phyloP scores from a whole-genome alignment of 306 rosid genomes.

The peach (Prunus persica) region Prunus_persica_NCBIv2 NC_034010.1:11128001-11128500 shows the following conservation, averaged over 20 bases:
- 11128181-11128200: conserved; percentile 29
- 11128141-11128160: conserved; percentile 2
- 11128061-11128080: conserved; percentile 94
- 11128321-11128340: background rate
- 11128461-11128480: background rate
- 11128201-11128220: conserved; percentile 88
- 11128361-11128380: background rate
- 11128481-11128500: background rate
- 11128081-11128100: conserved; percentile 92
- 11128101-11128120: conserved; percentile 48
- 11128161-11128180: conserved; percentile 11
- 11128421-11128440: background rate
- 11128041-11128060: conserved; percentile 80
- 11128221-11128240: conserved; percentile 72
- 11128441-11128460: background rate
- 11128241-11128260: conserved; percentile 81
- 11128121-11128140: conserved; percentile 14
- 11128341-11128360: background rate
- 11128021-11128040: conserved; percentile 9
- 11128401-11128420: background rate
- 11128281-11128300: conserved; percentile 82
- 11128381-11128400: background rate
- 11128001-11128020: background rate
- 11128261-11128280: conserved; percentile 63
- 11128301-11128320: conserved; percentile 10